Percentiles rank a stretch among this genome's conserved stretches.
Evolutionary conservation across 1,284 basidiomycete species (phyloP).

Genomic region (Phylloporus gajari): DNA sequence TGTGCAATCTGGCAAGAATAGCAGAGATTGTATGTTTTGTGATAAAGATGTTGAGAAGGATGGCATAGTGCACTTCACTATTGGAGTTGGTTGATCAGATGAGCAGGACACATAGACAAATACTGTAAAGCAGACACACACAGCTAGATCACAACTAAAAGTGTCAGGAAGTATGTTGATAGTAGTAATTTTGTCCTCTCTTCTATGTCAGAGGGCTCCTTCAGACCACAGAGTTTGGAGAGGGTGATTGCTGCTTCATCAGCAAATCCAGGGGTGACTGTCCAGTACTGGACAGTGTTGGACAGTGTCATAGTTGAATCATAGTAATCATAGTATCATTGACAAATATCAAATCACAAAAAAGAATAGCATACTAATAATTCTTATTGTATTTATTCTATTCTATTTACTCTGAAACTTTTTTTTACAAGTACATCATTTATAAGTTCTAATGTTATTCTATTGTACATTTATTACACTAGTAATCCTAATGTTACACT

Average conservation of each 20-base stretch:
- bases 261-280: too few relatives aligned
- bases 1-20: constrained; percentile 85
- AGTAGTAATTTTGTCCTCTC: constrained; percentile 72
- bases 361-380: too few relatives aligned
- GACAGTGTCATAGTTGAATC: too few relatives aligned
- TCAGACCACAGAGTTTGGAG: constrained; percentile 83
- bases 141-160: constrained; percentile 79
- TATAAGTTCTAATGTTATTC: too few relatives aligned
- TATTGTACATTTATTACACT: too few relatives aligned
- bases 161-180: constrained; percentile 63
- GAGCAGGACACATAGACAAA: constrained; percentile 8
- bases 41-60: constrained; percentile 82
- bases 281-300: too few relatives aligned
- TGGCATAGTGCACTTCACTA: constrained; percentile 91
- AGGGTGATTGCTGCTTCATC: constrained; percentile 89
- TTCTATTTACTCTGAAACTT: too few relatives aligned
- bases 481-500: too few relatives aligned
- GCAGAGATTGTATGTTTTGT: constrained; percentile 68
- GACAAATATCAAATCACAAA: too few relatives aligned
- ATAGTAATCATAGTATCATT: too few relatives aligned
- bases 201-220: constrained; percentile 73
- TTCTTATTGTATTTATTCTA: too few relatives aligned
- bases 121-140: constrained; percentile 61
- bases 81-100: constrained; percentile 4
- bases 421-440: too few relatives aligned